phyloP scores from a whole-genome alignment of 1,284 basidiomycete species.

The Cystobasidiaceae sp. region DNA sequence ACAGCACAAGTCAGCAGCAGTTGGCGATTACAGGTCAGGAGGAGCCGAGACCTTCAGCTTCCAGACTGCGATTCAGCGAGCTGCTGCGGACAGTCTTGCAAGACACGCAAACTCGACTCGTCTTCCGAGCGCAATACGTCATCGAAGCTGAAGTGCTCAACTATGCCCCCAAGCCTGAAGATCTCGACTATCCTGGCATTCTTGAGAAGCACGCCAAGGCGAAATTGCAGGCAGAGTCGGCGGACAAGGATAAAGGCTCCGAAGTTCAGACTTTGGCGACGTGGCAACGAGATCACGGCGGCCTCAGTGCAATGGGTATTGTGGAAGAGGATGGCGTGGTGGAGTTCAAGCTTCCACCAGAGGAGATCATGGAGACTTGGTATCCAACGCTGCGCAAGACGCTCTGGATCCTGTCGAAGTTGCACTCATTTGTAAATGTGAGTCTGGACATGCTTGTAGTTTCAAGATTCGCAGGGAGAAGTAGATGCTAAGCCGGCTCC shows the following conservation, averaged over 20 bases:
- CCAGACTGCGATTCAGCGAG: conserved; percentile 35
- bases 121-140: conserved; percentile 87
- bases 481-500: not conserved
- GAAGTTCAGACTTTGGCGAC: conserved; percentile 3
- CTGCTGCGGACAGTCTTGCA: conserved; percentile 82
- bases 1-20: not conserved
- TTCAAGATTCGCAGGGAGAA: not conserved
- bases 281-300: conserved; percentile 19
- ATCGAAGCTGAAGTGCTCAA: conserved; percentile 79
- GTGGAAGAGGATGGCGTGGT: conserved; percentile 46
- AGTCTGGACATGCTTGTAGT: conserved; percentile 35
- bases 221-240: not conserved
- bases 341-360: conserved; percentile 63
- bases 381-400: conserved; percentile 79
- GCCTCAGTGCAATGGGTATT: conserved; percentile 42
- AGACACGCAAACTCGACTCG: conserved; percentile 85
- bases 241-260: conserved; percentile 8
- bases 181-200: conserved; percentile 77
- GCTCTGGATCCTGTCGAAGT: conserved; percentile 77
- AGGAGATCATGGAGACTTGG: conserved; percentile 75
- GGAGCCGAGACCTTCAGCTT: not conserved
- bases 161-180: conserved; percentile 67
- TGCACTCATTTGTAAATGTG: conserved; percentile 86
- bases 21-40: not conserved
- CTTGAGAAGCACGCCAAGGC: conserved; percentile 53